These are phyloP conservation scores for Aspergillus candidus DNA, from an alignment of 2,329 filamentous ascomycete genomes.

Conservation along the genomic window DNA sequence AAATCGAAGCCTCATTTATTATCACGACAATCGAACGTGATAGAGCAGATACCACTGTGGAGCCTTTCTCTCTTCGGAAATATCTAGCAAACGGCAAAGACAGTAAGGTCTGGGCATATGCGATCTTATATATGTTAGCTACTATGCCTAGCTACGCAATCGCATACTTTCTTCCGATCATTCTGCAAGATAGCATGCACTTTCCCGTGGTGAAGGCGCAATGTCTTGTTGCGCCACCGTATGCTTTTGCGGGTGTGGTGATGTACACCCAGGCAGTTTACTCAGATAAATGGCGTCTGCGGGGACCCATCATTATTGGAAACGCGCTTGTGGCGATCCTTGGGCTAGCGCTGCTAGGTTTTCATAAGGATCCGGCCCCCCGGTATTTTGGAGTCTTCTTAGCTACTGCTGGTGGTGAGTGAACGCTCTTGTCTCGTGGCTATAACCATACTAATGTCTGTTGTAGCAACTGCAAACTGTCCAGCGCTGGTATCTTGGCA, in stretches of 20 bases:
- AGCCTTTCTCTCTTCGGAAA: constrained; percentile 43
- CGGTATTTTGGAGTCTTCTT: constrained; percentile 70
- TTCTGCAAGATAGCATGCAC: constrained; percentile 57
- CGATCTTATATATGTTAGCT: constrained; percentile 45
- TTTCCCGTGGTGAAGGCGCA: constrained; percentile 60
- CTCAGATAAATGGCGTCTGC: constrained; percentile 59
- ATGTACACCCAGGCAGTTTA: constrained; percentile 54
- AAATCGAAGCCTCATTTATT: constrained; percentile 43
- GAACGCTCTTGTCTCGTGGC: too few relatives aligned
- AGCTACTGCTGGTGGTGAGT: constrained; percentile 64
- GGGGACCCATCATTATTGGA: constrained; percentile 58
- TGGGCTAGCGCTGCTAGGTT: constrained; percentile 65
- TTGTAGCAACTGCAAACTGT: too few relatives aligned
- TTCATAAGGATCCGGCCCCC: constrained; percentile 47
- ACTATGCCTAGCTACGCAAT: constrained; percentile 73
- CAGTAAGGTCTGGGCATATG: constrained; percentile 52
- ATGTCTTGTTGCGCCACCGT: constrained; percentile 66
- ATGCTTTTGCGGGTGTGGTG: constrained; percentile 51
- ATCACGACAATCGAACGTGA: constrained; percentile 49
- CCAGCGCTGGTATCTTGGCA: constrained; percentile 60
- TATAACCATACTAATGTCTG: too few relatives aligned
- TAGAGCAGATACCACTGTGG: constrained; percentile 45
- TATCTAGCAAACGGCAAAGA: constrained; percentile 46
- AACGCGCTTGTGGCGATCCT: constrained; percentile 61
- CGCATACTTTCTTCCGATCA: constrained; percentile 72